Evolutionary conservation across 306 rosid genomes (phyloP).

Genomic region (Fragaria iinumae): DNA sequence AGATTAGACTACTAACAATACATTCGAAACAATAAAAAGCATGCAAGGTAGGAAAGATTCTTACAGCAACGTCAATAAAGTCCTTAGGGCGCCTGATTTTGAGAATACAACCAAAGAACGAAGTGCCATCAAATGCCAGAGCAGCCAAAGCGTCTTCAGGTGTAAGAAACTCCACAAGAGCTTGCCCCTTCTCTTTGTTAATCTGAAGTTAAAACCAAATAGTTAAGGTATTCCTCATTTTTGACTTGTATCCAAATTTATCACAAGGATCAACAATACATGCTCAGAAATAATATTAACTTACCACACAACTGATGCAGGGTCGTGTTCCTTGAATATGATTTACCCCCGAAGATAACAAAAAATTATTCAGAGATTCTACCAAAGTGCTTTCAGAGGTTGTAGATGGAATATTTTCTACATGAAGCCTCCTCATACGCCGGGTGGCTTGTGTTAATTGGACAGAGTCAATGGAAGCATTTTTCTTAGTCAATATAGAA

Average conservation of each 20-base stretch:
- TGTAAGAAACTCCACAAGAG: constrained; percentile 88
- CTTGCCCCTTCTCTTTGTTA: constrained; percentile 80
- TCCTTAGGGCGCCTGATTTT: constrained; percentile 91
- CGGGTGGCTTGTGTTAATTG: constrained; percentile 94
- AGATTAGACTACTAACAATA: constrained; percentile 15
- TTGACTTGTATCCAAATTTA: constrained; percentile 4
- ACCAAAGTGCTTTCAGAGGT: constrained; percentile 69
- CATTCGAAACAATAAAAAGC: not conserved
- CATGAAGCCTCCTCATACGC: constrained; percentile 89
- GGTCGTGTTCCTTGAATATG: constrained; percentile 71
- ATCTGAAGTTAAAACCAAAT: constrained; percentile 48
- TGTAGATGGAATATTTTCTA: constrained; percentile 80
- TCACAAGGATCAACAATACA: constrained; percentile 11
- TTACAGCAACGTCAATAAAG: constrained; percentile 81
- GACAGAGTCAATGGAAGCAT: constrained; percentile 57
- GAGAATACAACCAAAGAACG: constrained; percentile 61
- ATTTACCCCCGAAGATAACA: constrained; percentile 57
- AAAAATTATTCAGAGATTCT: constrained; percentile 68
- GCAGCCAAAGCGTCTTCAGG: constrained; percentile 89
- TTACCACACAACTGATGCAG: constrained; percentile 85
- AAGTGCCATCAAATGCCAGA: constrained; percentile 78
- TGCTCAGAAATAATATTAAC: constrained; percentile 26
- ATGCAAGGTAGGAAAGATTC: constrained; percentile 33
- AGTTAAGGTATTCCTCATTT: constrained; percentile 25
- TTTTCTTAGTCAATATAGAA: constrained; percentile 46